Conservation (phyloP, 139 green algal species). For the Parachlorella kessleri region DNA sequence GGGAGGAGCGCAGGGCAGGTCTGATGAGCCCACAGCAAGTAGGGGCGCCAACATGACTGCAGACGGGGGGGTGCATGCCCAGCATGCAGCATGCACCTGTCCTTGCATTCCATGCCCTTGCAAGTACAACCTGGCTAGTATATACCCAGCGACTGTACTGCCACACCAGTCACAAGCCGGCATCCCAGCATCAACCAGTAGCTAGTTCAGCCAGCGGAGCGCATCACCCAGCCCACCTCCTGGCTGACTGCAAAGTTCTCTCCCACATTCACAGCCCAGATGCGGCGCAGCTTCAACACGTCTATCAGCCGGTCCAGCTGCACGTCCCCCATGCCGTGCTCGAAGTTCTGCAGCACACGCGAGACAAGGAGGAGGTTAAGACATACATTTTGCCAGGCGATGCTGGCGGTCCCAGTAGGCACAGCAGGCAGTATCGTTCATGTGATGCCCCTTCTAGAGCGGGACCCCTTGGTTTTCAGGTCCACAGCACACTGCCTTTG, state of each 20-base stretch:
- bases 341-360: constrained; percentile 51
- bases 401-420: too few relatives aligned
- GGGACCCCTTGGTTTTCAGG: too few relatives aligned
- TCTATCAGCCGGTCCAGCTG: constrained; percentile 52
- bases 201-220: background rate
- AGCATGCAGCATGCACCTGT: background rate
- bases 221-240: constrained; percentile 20
- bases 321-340: constrained; percentile 56
- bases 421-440: too few relatives aligned
- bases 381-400: too few relatives aligned
- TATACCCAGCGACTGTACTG: too few relatives aligned
- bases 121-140: too few relatives aligned
- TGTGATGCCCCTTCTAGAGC: too few relatives aligned
- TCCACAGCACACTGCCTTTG: too few relatives aligned
- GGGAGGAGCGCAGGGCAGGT: background rate
- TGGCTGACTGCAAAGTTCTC: constrained; percentile 63
- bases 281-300: constrained; percentile 43
- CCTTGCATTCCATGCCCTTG: background rate
- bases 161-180: too few relatives aligned
- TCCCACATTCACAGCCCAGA: constrained; percentile 70
- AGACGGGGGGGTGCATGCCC: too few relatives aligned
- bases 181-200: background rate
- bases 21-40: background rate
- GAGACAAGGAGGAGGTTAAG: too few relatives aligned
- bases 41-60: too few relatives aligned